A percentile compares a stretch with the other conserved stretches of the same genome.
These are phyloP conservation scores for Nicotiana knightiana DNA, from an alignment of 257 asterid genomes.

Conservation along the genomic window DNA sequence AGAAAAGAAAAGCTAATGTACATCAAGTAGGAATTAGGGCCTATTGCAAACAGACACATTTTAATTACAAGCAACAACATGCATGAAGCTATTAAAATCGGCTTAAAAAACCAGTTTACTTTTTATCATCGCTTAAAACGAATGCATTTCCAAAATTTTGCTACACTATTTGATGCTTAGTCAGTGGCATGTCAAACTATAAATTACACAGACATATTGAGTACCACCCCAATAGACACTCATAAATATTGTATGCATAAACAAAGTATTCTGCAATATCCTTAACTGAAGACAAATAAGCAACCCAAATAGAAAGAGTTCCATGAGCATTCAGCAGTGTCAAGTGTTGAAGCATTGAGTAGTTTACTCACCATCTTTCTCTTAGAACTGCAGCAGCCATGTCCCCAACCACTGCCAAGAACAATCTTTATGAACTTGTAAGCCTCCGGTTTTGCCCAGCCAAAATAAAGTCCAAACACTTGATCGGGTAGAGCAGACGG, in stretches of 20 bases:
- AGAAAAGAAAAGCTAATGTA: neutral
- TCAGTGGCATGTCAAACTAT: neutral
- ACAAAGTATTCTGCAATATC: neutral
- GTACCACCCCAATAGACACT: neutral
- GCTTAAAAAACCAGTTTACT: neutral
- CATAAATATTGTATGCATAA: neutral
- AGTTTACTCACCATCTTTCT: conserved; percentile 55
- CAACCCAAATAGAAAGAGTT: neutral
- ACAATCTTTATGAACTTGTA: conserved; percentile 46
- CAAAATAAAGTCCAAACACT: conserved; percentile 67
- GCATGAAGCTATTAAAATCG: neutral
- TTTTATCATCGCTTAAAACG: neutral
- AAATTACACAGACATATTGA: neutral
- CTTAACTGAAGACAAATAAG: neutral
- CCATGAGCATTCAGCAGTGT: neutral
- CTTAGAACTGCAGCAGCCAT: conserved; percentile 25
- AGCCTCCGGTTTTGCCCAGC: conserved; percentile 62
- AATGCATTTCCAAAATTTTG: neutral
- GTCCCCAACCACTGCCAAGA: conserved; percentile 57
- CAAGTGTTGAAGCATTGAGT: neutral
- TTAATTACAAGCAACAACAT: neutral
- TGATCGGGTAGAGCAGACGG: conserved; percentile 48
- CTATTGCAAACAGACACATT: neutral
- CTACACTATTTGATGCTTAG: neutral
- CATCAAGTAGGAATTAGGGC: neutral